These are phyloP conservation scores for Diplocarpon rosae DNA, from an alignment of 2,329 filamentous ascomycete genomes.

Conservation along the genomic window DNA sequence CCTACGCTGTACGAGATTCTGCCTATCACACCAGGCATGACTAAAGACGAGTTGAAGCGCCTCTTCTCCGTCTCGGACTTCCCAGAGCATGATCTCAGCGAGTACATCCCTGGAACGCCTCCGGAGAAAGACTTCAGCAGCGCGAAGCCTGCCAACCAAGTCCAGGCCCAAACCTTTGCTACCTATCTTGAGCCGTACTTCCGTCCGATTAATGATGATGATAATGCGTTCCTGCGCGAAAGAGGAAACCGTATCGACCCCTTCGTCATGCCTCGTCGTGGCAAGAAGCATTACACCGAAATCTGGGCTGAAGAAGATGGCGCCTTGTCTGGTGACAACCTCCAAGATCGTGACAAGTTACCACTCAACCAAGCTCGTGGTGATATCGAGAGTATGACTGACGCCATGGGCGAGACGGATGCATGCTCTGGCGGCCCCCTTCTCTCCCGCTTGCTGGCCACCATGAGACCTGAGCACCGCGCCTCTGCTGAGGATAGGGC, in stretches of 20 bases:
- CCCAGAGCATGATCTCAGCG: slow-evolving; percentile 66
- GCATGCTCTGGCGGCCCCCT: slow-evolving; percentile 81
- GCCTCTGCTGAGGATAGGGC: slow-evolving; percentile 44
- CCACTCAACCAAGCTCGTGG: slow-evolving; percentile 76
- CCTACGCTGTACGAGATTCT: slow-evolving; percentile 92
- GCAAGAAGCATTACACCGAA: slow-evolving; percentile 77
- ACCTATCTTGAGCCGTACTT: slow-evolving; percentile 89
- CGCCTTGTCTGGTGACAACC: slow-evolving; percentile 59
- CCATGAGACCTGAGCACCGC: slow-evolving; percentile 67
- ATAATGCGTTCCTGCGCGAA: slow-evolving; percentile 85
- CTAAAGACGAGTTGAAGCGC: slow-evolving; percentile 72
- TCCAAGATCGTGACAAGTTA: slow-evolving; percentile 51
- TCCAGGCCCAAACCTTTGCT: slow-evolving; percentile 88
- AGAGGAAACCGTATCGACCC: slow-evolving; percentile 73
- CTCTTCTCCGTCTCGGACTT: slow-evolving; percentile 84
- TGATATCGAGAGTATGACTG: slow-evolving; percentile 74
- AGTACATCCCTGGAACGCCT: slow-evolving; percentile 78
- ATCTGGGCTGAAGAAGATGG: slow-evolving; percentile 94
- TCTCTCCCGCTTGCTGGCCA: slow-evolving; percentile 68
- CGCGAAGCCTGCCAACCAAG: slow-evolving; percentile 86
- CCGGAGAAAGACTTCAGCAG: slow-evolving; percentile 94
- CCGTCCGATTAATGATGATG: slow-evolving; percentile 80
- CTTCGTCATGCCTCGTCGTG: slow-evolving; percentile 77
- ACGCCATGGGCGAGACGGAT: slow-evolving; percentile 79
- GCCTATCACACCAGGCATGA: slow-evolving; percentile 61